These are phyloP conservation scores for Cryphonectria parasitica DNA, from an alignment of 2,329 filamentous ascomycete species.

Conservation along the genomic window DNA sequence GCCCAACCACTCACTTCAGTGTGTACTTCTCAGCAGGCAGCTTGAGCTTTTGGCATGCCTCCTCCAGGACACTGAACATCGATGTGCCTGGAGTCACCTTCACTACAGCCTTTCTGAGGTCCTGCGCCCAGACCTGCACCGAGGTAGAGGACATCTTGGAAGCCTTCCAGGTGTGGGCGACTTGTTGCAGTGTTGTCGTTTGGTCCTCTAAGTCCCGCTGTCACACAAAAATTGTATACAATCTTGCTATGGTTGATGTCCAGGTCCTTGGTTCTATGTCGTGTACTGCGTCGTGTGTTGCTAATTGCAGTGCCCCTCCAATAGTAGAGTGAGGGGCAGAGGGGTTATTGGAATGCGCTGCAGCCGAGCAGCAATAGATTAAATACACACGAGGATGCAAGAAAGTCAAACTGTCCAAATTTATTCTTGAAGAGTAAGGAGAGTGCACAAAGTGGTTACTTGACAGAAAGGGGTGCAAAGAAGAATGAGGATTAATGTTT, in stretches of 20 bases:
- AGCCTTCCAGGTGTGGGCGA: background rate
- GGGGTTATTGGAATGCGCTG: background rate
- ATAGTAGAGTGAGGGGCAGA: background rate
- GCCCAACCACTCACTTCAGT: slow-evolving; percentile 67
- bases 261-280: background rate
- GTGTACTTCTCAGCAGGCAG: slow-evolving; percentile 74
- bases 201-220: background rate
- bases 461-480: background rate
- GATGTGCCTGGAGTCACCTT: slow-evolving; percentile 83
- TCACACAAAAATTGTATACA: background rate
- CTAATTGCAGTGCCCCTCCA: background rate
- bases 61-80: slow-evolving; percentile 81
- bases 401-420: no score
- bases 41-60: slow-evolving; percentile 84
- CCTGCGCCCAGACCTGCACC: slow-evolving; percentile 84
- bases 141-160: slow-evolving; percentile 70
- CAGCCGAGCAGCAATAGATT: background rate
- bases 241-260: background rate
- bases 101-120: slow-evolving; percentile 75
- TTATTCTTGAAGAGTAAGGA: background rate
- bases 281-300: background rate
- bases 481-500: background rate
- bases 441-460: background rate
- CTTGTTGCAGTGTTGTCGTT: background rate
- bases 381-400: background rate